Evolutionary conservation across 2,329 filamentous ascomycete species (phyloP).

Genomic region (Botryotinia globosa): DNA sequence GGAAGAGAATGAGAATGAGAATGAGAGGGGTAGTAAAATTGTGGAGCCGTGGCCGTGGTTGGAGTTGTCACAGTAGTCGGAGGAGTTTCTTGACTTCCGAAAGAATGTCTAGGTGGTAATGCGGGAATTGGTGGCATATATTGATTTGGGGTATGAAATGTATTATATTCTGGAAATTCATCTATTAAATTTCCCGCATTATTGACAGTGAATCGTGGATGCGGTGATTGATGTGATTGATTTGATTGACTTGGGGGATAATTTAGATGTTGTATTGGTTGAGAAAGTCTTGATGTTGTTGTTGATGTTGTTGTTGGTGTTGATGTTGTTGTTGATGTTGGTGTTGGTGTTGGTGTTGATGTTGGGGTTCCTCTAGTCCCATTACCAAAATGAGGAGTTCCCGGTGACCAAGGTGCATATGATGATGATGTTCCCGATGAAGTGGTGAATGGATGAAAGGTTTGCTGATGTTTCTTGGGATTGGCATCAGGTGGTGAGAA

Average conservation of each 20-base stretch:
- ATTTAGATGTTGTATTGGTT: conserved; percentile 25
- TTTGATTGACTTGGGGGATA: conserved; percentile 28
- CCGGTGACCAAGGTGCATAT: conserved; percentile 37
- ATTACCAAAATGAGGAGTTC: conserved; percentile 32
- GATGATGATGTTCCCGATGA: neutral
- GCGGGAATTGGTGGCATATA: conserved; percentile 37
- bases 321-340: conserved; percentile 10
- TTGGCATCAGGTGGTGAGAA: conserved; percentile 33
- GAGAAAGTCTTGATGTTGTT: neutral
- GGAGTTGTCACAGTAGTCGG: neutral
- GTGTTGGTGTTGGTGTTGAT: conserved; percentile 15
- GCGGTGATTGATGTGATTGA: conserved; percentile 28
- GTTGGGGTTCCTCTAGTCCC: conserved; percentile 18
- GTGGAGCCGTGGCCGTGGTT: neutral
- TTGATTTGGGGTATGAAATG: conserved; percentile 24
- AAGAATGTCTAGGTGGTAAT: conserved; percentile 31
- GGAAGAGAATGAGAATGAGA: neutral
- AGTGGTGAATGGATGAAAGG: neutral
- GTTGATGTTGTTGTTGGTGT: conserved; percentile 24
- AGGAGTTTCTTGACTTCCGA: conserved; percentile 12
- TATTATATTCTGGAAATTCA: conserved; percentile 24
- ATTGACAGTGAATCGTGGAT: conserved; percentile 23
- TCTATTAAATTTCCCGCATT: neutral
- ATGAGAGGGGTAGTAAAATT: conserved; percentile 16
- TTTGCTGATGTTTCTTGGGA: conserved; percentile 28